Percentiles rank a stretch among this genome's conserved stretches.
Evolutionary conservation across 2,329 filamentous ascomycete species (phyloP).

Genomic region (Aspergillus sp.): DNA sequence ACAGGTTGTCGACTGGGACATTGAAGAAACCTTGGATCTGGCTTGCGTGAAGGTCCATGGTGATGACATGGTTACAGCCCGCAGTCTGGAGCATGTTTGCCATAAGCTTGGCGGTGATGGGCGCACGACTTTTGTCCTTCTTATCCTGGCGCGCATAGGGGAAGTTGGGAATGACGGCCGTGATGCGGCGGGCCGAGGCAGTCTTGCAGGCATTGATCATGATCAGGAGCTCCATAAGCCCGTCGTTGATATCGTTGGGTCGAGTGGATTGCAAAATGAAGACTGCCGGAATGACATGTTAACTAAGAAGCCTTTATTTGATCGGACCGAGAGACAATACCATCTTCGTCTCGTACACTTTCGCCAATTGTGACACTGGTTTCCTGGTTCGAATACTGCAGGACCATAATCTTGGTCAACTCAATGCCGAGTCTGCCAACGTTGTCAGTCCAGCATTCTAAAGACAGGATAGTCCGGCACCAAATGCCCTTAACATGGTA

Average conservation of each 20-base stretch:
- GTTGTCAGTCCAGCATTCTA: conserved; percentile 4
- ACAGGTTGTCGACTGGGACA: conserved; percentile 73
- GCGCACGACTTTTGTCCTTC: conserved; percentile 93
- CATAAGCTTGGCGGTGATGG: conserved; percentile 91
- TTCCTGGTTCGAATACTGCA: conserved; percentile 62
- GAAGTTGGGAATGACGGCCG: conserved; percentile 92
- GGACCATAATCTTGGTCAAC: conserved; percentile 63
- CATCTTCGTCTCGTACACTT: conserved; percentile 93
- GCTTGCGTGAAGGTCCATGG: conserved; percentile 90
- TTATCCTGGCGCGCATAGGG: conserved; percentile 96
- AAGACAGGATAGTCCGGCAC: conserved; percentile 3
- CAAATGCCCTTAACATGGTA: background rate
- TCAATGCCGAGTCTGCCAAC: conserved; percentile 57
- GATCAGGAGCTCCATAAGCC: conserved; percentile 95
- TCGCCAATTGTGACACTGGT: conserved; percentile 81
- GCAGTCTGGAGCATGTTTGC: conserved; percentile 97
- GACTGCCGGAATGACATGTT: conserved; percentile 46
- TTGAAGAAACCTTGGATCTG: conserved; percentile 98
- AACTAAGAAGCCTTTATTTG: conserved; percentile 1
- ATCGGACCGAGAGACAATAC: conserved; percentile 39
- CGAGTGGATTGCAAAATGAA: conserved; percentile 95
- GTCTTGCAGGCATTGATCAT: conserved; percentile 96
- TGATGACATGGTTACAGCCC: conserved; percentile 89
- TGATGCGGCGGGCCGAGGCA: conserved; percentile 82
- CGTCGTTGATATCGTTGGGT: conserved; percentile 95